phyloP scores from a whole-genome alignment of 2,329 filamentous ascomycete species.

The Chaetomium strumarium region DNA sequence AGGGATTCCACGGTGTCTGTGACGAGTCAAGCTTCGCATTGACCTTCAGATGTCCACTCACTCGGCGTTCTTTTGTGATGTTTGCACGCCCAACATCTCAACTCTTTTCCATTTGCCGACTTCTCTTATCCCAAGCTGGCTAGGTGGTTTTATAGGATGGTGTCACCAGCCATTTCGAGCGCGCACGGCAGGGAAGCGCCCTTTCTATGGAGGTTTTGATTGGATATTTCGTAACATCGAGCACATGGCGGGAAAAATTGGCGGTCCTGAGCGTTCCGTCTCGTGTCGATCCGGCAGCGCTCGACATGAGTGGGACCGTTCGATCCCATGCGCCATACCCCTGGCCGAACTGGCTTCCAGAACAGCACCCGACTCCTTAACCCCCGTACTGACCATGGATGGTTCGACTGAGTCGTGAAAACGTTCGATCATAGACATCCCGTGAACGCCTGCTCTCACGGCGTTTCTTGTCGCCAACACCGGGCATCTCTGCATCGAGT shows the following conservation, averaged over 20 bases:
- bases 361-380: conserved; percentile 13
- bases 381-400: conserved; percentile 11
- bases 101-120: background rate
- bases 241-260: conserved; percentile 19
- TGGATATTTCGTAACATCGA: conserved; percentile 9
- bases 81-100: background rate
- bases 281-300: conserved; percentile 22
- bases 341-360: conserved; percentile 8
- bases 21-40: conserved; percentile 28
- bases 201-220: background rate
- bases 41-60: conserved; percentile 20
- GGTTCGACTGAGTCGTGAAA: conserved; percentile 27
- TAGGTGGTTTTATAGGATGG: no score
- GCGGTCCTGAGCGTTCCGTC: conserved; percentile 16
- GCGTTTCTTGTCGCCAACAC: background rate
- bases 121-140: no score
- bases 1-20: conserved; percentile 30
- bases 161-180: no score
- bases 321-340: conserved; percentile 26
- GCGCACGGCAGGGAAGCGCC: no score
- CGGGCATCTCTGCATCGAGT: background rate
- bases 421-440: conserved; percentile 24
- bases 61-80: conserved; percentile 15
- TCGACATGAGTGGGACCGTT: conserved; percentile 22
- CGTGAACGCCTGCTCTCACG: background rate